Conservation (phyloP, 352 stramenopile species). For the Pythium phragmitis region DNA sequence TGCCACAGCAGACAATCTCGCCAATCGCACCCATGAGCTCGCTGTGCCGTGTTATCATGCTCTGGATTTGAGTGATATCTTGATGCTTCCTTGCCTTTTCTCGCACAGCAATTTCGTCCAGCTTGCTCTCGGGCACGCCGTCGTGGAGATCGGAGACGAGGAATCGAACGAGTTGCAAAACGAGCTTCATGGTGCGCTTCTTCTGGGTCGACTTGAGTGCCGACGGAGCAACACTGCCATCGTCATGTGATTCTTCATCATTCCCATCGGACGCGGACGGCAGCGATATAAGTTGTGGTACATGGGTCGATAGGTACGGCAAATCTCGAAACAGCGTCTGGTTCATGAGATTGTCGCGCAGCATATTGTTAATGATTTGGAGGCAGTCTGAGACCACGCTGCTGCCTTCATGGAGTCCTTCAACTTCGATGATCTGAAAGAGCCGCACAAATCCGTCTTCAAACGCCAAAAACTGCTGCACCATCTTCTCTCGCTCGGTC, state of each 20-base stretch:
- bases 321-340: conserved; percentile 71
- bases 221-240: conserved; percentile 16
- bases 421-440: conserved; percentile 75
- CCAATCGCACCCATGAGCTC: conserved; percentile 59
- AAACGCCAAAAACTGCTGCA: conserved; percentile 84
- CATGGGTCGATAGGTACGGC: conserved; percentile 50
- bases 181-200: conserved; percentile 60
- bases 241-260: conserved; percentile 3
- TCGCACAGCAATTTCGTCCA: conserved; percentile 57
- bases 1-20: conserved; percentile 59
- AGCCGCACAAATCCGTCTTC: conserved; percentile 75
- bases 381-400: conserved; percentile 69
- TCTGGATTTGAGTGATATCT: conserved; percentile 57
- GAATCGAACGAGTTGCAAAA: conserved; percentile 65
- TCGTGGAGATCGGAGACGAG: conserved; percentile 61
- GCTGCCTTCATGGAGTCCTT: conserved; percentile 52
- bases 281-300: conserved; percentile 48
- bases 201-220: conserved; percentile 35
- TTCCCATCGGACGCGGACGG: conserved; percentile 4
- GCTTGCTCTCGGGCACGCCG: conserved; percentile 34
- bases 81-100: conserved; percentile 47
- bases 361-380: conserved; percentile 81
- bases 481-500: conserved; percentile 63
- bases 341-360: conserved; percentile 76
- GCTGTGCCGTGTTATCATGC: conserved; percentile 53